Base-by-base conservation (phyloP, 1,284 basidiomycete species). In the Apiotrichum mycotoxinovorans region DNA sequence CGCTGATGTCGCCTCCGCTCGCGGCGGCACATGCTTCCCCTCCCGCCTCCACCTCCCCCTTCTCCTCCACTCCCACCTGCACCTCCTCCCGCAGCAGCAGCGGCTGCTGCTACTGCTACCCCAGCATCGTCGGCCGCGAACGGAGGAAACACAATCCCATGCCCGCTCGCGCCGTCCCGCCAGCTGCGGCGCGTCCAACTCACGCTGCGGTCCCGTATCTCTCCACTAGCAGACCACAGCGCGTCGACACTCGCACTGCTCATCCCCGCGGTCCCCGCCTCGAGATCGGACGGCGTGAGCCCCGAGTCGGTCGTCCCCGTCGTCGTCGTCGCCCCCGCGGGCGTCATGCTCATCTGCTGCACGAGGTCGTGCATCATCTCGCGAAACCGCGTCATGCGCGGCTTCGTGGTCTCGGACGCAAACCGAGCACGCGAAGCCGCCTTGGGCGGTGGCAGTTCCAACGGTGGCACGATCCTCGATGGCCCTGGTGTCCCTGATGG, bases 261-360 rank as follows among this genome's bases (percentile, higher is more conserved):
- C 37, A 38, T 7, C 37, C n/a, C 18, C 11, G 10, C 7, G 20
- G 46, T 37, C 14, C 46, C 46, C 14, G 46, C 22, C 33, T 48
- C 46, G 33, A 48, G n/a, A 4, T 48, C 46, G 20, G 46, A 48
- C 25, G 46, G 33, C 33, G 46, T 48, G 4, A 12, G 3, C 11
- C 9, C 23, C 23, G 48, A 49, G 25, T 49, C 48, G 35, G 25
- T 9, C 14, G 48, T 48, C 11, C 34, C 34, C 18, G 35, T 49
- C 23, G n/a, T 17, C 17, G 34, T 38, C 2, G 10, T n/a, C 7
- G 35, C 11, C 25, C 37, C 8, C 15, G n/a, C n/a, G n/a, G 48
- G 48, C 7, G 48, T 38, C 48, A 49, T 49, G 48, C 48, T 38
- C 25, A 49, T 40, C 48, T 49, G 48, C 17, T 20, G 23, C 23